Conservation (phyloP, 257 asterid species). For the Osmanthus fragrans region DNA sequence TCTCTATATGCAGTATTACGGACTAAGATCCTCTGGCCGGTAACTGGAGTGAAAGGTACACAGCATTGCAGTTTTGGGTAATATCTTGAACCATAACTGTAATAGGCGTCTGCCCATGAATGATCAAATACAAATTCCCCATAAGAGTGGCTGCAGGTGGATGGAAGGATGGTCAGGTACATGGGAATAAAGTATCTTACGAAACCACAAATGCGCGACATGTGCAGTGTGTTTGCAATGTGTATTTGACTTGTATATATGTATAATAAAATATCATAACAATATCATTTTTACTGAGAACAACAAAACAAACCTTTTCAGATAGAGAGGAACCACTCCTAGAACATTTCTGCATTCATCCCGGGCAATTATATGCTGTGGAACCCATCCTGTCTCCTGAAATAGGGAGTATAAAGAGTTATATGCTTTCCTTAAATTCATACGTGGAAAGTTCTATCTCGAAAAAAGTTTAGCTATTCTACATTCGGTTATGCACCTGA, state of each 20-base stretch:
- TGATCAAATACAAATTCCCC: constrained; percentile 98
- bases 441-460: not conserved
- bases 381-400: constrained; percentile 95
- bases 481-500: not conserved
- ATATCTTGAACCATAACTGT: constrained; percentile 78
- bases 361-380: constrained; percentile 81
- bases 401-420: constrained; percentile 24
- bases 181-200: constrained; percentile 10
- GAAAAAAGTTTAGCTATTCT: not conserved
- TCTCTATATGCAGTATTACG: constrained; percentile 65
- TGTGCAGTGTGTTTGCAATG: constrained; percentile 10
- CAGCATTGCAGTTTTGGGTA: constrained; percentile 91
- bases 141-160: constrained; percentile 84
- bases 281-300: not conserved
- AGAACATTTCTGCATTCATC: constrained; percentile 62
- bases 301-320: constrained; percentile 68
- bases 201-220: not conserved
- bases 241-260: constrained; percentile 3
- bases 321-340: constrained; percentile 93
- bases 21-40: constrained; percentile 91
- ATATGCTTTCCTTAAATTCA: not conserved
- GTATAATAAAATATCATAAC: not conserved
- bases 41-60: constrained; percentile 95
- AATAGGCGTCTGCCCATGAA: constrained; percentile 98
- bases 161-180: constrained; percentile 28